Conservation (phyloP, 306 rosid genomes). For the Rosa rugosa region DNA sequence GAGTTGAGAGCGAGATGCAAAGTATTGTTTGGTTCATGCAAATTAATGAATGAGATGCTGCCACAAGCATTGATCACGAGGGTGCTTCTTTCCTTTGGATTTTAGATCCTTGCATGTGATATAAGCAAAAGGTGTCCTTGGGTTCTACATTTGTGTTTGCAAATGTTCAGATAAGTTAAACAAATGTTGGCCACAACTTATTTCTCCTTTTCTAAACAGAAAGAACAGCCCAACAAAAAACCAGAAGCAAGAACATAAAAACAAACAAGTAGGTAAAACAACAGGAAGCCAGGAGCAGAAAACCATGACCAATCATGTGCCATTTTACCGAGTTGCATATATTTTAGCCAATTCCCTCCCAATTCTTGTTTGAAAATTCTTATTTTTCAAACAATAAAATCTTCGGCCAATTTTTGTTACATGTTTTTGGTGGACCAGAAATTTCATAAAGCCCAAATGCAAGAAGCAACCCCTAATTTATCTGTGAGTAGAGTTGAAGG, state of each 20-base stretch:
- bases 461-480: too few relatives aligned
- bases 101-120: not conserved
- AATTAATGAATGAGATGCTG: not conserved
- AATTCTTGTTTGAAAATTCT: not conserved
- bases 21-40: not conserved
- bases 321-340: not conserved
- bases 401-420: not conserved
- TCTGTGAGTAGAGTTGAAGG: too few relatives aligned
- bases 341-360: not conserved
- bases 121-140: not conserved
- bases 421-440: too few relatives aligned
- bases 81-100: not conserved
- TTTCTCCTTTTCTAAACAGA: too few relatives aligned
- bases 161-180: too few relatives aligned
- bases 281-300: not conserved
- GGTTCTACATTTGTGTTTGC: not conserved
- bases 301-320: not conserved
- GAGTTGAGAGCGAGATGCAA: not conserved
- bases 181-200: too few relatives aligned
- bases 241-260: not conserved
- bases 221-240: too few relatives aligned
- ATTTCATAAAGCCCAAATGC: too few relatives aligned
- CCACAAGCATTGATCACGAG: not conserved
- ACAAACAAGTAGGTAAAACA: not conserved
- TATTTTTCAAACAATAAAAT: not conserved